Percentiles rank a stretch among this genome's conserved stretches.
Evolutionary conservation across 2,329 filamentous ascomycete species (phyloP).

Genomic region (Nigrospora sphaerica): DNA sequence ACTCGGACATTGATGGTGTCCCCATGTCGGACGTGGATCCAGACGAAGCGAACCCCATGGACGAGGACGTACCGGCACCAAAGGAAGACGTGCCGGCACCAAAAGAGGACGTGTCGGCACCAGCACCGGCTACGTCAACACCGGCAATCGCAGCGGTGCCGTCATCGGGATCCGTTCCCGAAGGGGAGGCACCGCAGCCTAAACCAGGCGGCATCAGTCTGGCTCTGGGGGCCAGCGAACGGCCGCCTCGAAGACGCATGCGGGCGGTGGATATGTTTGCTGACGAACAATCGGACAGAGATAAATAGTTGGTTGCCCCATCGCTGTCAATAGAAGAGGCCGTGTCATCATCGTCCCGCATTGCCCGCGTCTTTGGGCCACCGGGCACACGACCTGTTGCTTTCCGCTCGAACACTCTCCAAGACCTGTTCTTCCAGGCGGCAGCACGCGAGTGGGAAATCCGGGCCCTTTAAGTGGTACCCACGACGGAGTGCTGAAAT

Average conservation of each 20-base stretch:
- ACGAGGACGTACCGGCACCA: conserved; percentile 16
- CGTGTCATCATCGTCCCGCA: too few species aligned
- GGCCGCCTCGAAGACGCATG: conserved; percentile 51
- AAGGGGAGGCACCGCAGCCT: conserved; percentile 1
- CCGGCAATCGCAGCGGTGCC: background rate
- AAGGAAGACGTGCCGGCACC: conserved; percentile 4
- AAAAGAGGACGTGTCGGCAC: conserved; percentile 7
- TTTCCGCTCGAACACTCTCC: too few species aligned
- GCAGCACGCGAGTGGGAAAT: too few species aligned
- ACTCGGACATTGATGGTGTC: conserved; percentile 39
- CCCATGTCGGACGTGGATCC: conserved; percentile 28
- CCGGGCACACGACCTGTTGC: too few species aligned
- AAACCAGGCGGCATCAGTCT: conserved; percentile 8
- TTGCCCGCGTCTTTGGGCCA: too few species aligned
- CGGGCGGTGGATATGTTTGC: conserved; percentile 85
- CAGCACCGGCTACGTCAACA: background rate
- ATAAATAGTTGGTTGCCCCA: conserved; percentile 12
- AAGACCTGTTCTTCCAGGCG: too few species aligned
- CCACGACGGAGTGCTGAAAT: too few species aligned
- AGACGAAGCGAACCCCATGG: conserved; percentile 27
- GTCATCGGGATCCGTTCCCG: background rate
- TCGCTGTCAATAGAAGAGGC: too few species aligned
- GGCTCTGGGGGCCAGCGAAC: conserved; percentile 19
- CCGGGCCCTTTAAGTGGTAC: too few species aligned
- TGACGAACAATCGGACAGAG: conserved; percentile 48